Evolutionary conservation across 352 stramenopile genomes (phyloP), one percentile per base, ranked within the genome.

Genomic region (Blastocystis sp.): DNA sequence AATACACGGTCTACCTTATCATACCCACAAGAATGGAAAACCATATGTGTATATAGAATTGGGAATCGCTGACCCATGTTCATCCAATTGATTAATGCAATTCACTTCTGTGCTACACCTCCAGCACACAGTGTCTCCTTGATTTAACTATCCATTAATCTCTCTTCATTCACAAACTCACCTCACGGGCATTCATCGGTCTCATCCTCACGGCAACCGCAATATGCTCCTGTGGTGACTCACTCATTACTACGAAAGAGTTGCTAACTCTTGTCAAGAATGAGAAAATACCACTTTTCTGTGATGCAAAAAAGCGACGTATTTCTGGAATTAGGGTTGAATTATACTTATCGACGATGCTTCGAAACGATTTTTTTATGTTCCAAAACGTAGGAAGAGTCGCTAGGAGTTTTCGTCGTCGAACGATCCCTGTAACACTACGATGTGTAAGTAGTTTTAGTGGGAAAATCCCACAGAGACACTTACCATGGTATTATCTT

Each of bases 1-100:
- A 91, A 91, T 54, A 91, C 90, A 39, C 75, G 53, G 64, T 91
- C 90, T 90, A 66, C 3, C 20, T 16, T 54, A 11, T 34, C 24
- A 41, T 53, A n/a, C 16, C 1, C 0, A 34, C 20, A 24, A 7
- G 53, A 3, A 64, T 26, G n/a, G 26, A 18, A 45, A 69, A 85
- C 73, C 73, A 30, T 89, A 89, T 8, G 66, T 64, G 50, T 79
- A 89, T 7, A 79, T 65, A 2, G 78, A 89, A 30, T 89, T 89
- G 18, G 66, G 63, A 65, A 79, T 89, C 13, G 43, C 11, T 16
- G 45, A 68, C 2, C 62, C 78, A 11, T 76, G 55, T 50, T 63
- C 66, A 78, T 89, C 78, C 41, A 63, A 18, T 78, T 89, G 63
- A 30, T 63, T 39, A 62, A 89, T n/a, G 62, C 78, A 89, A 5